phyloP scores from a whole-genome alignment of 371 early-diverging fungal species.

The Coemansia sp. region DNA sequence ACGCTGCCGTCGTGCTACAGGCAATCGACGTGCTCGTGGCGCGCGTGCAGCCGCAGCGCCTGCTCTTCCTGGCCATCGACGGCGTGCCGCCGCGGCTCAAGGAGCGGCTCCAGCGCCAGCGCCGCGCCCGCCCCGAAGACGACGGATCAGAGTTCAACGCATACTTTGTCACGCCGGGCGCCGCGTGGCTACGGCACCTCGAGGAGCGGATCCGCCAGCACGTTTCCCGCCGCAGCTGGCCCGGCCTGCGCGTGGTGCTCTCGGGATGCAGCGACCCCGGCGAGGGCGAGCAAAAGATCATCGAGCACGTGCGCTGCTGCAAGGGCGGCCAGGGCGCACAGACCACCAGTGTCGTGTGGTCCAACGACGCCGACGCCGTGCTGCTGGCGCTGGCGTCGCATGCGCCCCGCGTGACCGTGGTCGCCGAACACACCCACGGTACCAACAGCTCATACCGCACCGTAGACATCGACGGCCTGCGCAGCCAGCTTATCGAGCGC shows the following conservation, averaged over 20 bases:
- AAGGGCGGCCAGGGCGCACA: not conserved
- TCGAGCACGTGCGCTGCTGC: conserved; percentile 18
- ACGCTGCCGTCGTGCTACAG: conserved; percentile 6
- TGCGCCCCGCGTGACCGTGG: conserved; percentile 15
- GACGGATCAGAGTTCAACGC: conserved; percentile 5
- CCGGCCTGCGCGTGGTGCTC: conserved; percentile 21
- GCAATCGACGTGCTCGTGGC: conserved; percentile 19
- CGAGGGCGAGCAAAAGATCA: conserved; percentile 48
- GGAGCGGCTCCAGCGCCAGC: conserved; percentile 33
- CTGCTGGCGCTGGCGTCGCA: conserved; percentile 33
- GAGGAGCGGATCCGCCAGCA: conserved; percentile 9
- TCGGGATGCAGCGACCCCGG: conserved; percentile 40
- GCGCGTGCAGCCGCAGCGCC: conserved; percentile 15
- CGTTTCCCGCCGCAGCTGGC: conserved; percentile 6
- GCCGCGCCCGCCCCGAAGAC: conserved; percentile 9
- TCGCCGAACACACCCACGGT: conserved; percentile 9
- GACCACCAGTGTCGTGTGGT: conserved; percentile 22
- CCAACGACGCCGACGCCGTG: conserved; percentile 37
- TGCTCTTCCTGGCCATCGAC: conserved; percentile 36
- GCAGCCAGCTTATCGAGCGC: conserved; percentile 1
- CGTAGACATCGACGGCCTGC: conserved; percentile 25
- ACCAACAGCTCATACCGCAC: not conserved
- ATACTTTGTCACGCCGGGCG: conserved; percentile 33
- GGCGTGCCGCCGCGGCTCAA: conserved; percentile 47
- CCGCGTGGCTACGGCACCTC: conserved; percentile 30